A percentile compares a stretch with the other conserved stretches of the same genome.
phyloP scores from a whole-genome alignment of 306 rosid species.

The Lagenaria siceraria region DNA sequence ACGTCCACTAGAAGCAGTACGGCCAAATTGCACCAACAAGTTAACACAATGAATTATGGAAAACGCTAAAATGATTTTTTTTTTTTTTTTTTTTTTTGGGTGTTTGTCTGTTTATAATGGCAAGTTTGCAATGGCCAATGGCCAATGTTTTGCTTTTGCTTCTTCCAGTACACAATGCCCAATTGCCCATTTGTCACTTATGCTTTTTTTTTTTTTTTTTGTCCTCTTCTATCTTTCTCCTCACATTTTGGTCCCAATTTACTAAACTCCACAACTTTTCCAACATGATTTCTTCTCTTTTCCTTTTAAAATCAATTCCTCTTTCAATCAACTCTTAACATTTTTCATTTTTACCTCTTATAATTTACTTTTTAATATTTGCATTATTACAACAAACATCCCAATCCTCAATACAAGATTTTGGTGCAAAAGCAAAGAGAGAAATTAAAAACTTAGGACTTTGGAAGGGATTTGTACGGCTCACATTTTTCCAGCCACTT shows the following conservation, averaged over 20 bases:
- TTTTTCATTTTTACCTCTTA: too few species aligned
- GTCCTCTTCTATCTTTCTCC: background rate
- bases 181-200: background rate
- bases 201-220: too few species aligned
- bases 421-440: too few species aligned
- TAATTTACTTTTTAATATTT: too few species aligned
- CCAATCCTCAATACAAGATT: too few species aligned
- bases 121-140: background rate
- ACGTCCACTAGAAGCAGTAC: background rate
- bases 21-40: too few species aligned
- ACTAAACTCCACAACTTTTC: background rate
- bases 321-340: background rate
- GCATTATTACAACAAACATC: too few species aligned
- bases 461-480: background rate
- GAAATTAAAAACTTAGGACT: background rate
- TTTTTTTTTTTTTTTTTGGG: too few species aligned
- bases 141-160: background rate
- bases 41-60: too few species aligned
- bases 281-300: too few species aligned
- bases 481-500: background rate
- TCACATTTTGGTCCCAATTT: background rate
- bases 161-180: background rate
- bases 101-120: background rate
- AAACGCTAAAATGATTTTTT: too few species aligned
- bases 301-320: too few species aligned